A percentile compares a stretch with the other conserved stretches of the same genome.
These are phyloP conservation scores for Plasmopara viticola DNA, from an alignment of 352 stramenopile genomes.

Conservation along the genomic window DNA sequence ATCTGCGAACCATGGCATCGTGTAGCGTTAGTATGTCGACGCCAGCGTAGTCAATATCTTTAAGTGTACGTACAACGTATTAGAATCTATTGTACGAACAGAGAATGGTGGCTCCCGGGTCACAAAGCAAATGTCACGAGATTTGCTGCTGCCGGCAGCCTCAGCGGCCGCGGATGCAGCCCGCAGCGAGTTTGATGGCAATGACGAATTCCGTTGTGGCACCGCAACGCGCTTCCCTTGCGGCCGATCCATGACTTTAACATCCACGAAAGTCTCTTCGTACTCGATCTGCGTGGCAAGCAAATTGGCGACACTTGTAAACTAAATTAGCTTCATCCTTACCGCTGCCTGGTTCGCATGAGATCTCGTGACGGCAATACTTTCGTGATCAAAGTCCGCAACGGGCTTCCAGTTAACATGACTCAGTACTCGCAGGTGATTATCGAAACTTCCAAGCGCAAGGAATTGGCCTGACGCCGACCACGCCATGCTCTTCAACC, in stretches of 20 bases:
- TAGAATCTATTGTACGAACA: conserved; percentile 50
- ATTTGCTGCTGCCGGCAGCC: conserved; percentile 43
- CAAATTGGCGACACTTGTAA: neutral
- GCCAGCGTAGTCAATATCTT: neutral
- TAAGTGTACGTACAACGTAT: conserved; percentile 50
- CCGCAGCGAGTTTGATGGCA: conserved; percentile 53
- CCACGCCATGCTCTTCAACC: conserved; percentile 68
- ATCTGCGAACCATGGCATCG: conserved; percentile 24
- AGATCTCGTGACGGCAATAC: conserved; percentile 34
- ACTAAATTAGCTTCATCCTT: neutral
- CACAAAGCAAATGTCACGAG: conserved; percentile 61
- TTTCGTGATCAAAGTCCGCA: conserved; percentile 67
- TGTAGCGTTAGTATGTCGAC: neutral
- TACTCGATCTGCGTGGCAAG: conserved; percentile 43
- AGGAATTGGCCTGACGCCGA: conserved; percentile 74
- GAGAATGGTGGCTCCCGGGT: conserved; percentile 64
- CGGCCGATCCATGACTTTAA: conserved; percentile 41
- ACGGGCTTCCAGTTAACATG: conserved; percentile 74
- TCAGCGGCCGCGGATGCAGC: conserved; percentile 52
- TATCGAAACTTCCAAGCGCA: conserved; percentile 71
- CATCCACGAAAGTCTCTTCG: conserved; percentile 58
- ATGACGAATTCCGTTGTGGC: conserved; percentile 21
- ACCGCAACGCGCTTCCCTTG: conserved; percentile 56
- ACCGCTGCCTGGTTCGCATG: conserved; percentile 46
- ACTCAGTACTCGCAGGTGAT: conserved; percentile 67